Evolutionary conservation across 768 basidiomycete species (phyloP).

Genomic region (Boletus rubropictus): DNA sequence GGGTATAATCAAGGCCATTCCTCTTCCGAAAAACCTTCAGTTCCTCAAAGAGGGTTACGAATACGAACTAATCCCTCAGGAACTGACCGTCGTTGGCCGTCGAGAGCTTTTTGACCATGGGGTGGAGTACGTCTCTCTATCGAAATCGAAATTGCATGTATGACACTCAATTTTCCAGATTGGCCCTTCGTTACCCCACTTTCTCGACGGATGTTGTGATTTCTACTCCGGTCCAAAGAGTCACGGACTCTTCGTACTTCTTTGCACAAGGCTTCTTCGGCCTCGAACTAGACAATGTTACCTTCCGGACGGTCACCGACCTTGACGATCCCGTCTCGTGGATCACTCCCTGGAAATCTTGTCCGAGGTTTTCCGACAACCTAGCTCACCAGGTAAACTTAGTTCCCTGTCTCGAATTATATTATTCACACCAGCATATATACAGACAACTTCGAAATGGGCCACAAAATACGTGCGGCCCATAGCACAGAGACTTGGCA

Average conservation of each 20-base stretch:
- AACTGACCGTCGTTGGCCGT: conserved; percentile 35
- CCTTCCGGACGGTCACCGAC: conserved; percentile 31
- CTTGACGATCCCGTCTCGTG: conserved; percentile 34
- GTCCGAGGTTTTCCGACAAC: conserved; percentile 19
- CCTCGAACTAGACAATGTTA: conserved; percentile 21
- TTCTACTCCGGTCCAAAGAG: conserved; percentile 17
- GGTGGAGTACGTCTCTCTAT: conserved; percentile 25
- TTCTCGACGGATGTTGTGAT: conserved; percentile 15
- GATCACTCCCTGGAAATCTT: conserved; percentile 39
- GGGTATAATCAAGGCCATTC: conserved; percentile 21
- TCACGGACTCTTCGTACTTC: conserved; percentile 39
- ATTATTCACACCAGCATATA: neutral
- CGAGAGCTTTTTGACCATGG: conserved; percentile 38
- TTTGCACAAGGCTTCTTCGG: conserved; percentile 39
- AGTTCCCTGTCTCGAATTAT: neutral
- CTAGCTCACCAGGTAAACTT: conserved; percentile 5
- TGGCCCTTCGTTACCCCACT: conserved; percentile 20
- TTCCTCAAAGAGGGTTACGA: conserved; percentile 37
- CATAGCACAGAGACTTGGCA: conserved; percentile 33
- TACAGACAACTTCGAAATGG: conserved; percentile 27
- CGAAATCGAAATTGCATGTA: neutral
- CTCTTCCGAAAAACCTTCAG: conserved; percentile 30
- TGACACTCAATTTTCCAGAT: conserved; percentile 6
- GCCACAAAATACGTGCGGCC: conserved; percentile 30
- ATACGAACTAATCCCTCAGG: conserved; percentile 30